Evolutionary conservation across 2,329 filamentous ascomycete species (phyloP).

Genomic region (Diplodia corticola): DNA sequence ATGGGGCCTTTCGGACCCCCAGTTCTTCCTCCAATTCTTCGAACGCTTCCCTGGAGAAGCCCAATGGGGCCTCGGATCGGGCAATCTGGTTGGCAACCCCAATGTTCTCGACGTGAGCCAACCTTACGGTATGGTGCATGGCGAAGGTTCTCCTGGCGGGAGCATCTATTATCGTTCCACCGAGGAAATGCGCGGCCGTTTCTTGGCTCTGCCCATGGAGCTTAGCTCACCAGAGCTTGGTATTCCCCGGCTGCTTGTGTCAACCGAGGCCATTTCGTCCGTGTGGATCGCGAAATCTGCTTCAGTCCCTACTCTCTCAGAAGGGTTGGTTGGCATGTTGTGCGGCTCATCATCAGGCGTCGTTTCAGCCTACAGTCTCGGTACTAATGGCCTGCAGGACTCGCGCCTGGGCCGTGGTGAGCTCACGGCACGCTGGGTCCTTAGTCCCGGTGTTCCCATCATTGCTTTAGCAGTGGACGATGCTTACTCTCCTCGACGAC

Average conservation of each 20-base stretch:
- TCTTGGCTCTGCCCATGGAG: constrained; percentile 63
- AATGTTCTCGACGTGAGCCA: constrained; percentile 93
- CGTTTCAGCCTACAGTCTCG: constrained; percentile 78
- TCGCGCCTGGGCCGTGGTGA: constrained; percentile 70
- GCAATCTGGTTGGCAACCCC: constrained; percentile 71
- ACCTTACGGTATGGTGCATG: constrained; percentile 77
- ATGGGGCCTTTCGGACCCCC: constrained; percentile 78
- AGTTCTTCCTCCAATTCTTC: constrained; percentile 72
- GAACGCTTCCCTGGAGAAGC: constrained; percentile 73
- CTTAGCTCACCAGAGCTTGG: constrained; percentile 66
- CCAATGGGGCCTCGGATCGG: constrained; percentile 76
- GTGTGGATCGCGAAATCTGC: constrained; percentile 89
- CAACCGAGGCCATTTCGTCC: constrained; percentile 70
- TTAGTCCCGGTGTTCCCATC: constrained; percentile 92
- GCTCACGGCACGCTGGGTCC: constrained; percentile 80
- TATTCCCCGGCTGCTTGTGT: constrained; percentile 72
- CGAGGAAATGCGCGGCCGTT: constrained; percentile 74
- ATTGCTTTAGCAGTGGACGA: constrained; percentile 82
- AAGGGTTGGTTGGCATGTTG: constrained; percentile 78
- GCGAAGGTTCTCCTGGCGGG: constrained; percentile 83
- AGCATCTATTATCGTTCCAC: constrained; percentile 74
- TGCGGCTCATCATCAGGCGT: constrained; percentile 81
- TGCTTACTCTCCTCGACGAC: constrained; percentile 70
- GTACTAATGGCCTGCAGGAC: constrained; percentile 59
- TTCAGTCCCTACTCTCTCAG: constrained; percentile 68